These are phyloP conservation scores for Heritiera littoralis DNA, from an alignment of 345 rosid genomes.

Conservation along the genomic window DNA sequence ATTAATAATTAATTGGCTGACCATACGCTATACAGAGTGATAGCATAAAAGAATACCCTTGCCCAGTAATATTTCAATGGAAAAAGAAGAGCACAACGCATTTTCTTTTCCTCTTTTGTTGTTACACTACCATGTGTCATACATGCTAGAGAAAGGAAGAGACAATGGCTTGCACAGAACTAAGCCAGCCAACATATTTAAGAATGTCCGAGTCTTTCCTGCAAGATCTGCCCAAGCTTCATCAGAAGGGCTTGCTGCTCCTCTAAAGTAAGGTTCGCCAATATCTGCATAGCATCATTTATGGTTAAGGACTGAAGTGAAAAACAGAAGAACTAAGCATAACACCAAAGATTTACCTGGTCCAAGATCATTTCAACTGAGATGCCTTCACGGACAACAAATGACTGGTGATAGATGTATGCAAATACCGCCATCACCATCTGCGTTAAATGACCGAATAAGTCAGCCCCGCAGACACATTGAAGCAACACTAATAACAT, in stretches of 20 bases:
- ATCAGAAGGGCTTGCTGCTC: conserved; percentile 65
- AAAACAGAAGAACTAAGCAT: not conserved
- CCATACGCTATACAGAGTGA: conserved; percentile 29
- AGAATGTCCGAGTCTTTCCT: conserved; percentile 42
- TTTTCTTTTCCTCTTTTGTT: not conserved
- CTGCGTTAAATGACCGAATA: conserved; percentile 35
- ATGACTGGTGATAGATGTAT: conserved; percentile 89
- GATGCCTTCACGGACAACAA: conserved; percentile 57
- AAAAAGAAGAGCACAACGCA: conserved; percentile 3
- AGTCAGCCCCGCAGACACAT: not conserved
- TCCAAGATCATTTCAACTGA: conserved; percentile 72
- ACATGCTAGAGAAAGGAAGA: not conserved
- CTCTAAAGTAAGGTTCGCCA: conserved; percentile 65
- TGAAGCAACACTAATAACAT: not conserved
- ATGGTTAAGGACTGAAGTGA: not conserved
- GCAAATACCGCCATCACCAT: conserved; percentile 99
- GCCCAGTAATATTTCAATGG: conserved; percentile 26
- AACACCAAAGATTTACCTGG: conserved; percentile 51
- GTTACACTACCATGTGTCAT: not conserved
- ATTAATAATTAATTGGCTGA: conserved; percentile 8
- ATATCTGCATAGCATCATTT: conserved; percentile 42
- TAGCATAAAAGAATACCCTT: conserved; percentile 21
- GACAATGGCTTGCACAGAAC: not conserved
- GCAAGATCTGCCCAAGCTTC: conserved; percentile 70
- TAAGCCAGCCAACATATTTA: conserved; percentile 5